Base-by-base conservation (phyloP, 768 basidiomycete genomes). In the Rhodotorula diobovata region DNA sequence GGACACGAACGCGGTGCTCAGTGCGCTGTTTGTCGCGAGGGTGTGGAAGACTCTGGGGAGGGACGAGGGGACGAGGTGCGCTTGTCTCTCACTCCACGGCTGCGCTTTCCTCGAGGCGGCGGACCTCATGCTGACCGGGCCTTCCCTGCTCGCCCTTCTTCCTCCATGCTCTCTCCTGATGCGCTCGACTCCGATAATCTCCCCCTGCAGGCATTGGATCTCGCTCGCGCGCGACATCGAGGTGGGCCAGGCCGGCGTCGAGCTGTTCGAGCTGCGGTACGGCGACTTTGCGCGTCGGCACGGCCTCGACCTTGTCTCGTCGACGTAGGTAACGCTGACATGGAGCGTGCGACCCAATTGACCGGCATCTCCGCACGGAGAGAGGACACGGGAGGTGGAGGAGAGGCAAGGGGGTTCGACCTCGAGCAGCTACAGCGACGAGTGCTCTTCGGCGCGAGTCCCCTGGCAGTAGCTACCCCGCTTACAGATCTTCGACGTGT, bases 241-340 rank as follows among this genome's bases (percentile, higher is more conserved):
- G 45, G 6, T 6, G 8, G 69, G 69, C 16, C 69, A 70, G 41
- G 69, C 43, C 4, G 65, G 61, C 14, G 50, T 21, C 30, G 70
- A 71, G 46, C 41, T 71, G 41, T 62, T 71, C 43, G 65, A 60
- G n/a, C 46, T 71, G 60, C 34, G 70, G 56, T 63, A 53, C 59
- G 66, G 59, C 16, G 51, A 34, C 15, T 67, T 59, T 30, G 41
- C 53, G 5, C n/a, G 32, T 4, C 21, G 35, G 35, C 35, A 62
- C 25, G 60, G 60, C 12, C 48, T 62, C 28, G 45, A 34, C 2
- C 41, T 59, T 6, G 58, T n/a, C 14, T 32, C 39, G 57, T 37
- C 4, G 41, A 2, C n/a, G 25, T 23, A 50, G 48, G 48, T 23
- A 9, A 25, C 1, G 25, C 23, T 50, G 48, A 25, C 48, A 43